Base-by-base conservation (phyloP, 495 filamentous ascomycete species). In the Trichoderma reesei region DNA sequence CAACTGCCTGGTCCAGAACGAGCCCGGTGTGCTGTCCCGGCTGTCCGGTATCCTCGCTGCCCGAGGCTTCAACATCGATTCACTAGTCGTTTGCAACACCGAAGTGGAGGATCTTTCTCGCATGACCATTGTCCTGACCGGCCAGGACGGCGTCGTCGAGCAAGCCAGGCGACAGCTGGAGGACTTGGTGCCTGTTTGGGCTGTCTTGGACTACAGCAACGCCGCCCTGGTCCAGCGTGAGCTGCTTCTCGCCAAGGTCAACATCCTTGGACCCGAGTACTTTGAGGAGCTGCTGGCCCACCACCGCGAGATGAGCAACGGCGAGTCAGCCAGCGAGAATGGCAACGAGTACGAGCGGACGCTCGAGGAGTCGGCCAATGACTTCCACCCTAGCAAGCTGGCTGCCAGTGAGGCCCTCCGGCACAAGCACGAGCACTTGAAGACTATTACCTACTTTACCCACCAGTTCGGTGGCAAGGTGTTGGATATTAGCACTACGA, bases 381-480 rank as follows among this genome's bases (percentile, higher is more conserved):
- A 92, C 71, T 98, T 89, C 78, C 94, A 98, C 76, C 94, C 94
- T 6, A 88, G 85, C 70, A 86, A 86, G 65, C 80, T 98, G 73
- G 86, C 90, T 62, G 83, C 83, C 56, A 92, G 89, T 72, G 88
- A 98, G 78, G 94, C 92, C 20, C 73, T 98, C 72, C 80, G 94
- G 71, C 90, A 95, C 72, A 98, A 98, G 81, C 91, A 97, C 74
- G 90, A 98, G 80, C 94, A 98, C 80, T 78, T 98, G 63, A 89
- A 89, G 79, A 90, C 86, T 38, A 94, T 98, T 71, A 98, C 92
- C 59, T 90, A 95, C 74, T 84, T 98, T 73, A 87, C 93, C 16
- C 94, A 97, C 79, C 94, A 98, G 72, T 98, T 98, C 74, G 92
- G 91, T 33, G 94, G 94, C 56, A 98, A 98, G 77, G 88, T 98